phyloP scores from a whole-genome alignment of 257 asterid species.

The Solanum virginianum region DNA sequence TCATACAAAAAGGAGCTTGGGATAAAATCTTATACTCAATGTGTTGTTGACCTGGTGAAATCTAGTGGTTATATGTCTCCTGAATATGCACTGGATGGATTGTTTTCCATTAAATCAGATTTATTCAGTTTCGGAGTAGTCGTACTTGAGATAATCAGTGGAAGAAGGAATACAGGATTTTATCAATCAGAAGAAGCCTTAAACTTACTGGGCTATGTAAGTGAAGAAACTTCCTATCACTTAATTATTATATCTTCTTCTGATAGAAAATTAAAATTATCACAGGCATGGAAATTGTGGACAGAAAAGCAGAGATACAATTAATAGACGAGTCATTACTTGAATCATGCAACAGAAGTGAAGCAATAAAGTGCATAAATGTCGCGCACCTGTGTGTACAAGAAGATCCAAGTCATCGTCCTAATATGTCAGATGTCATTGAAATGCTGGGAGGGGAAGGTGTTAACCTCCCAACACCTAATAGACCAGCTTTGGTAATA shows the following conservation, averaged over 20 bases:
- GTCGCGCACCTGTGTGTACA: conserved; percentile 15
- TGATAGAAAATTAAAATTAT: background rate
- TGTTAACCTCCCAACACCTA: background rate
- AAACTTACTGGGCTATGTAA: conserved; percentile 15
- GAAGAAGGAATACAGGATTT: conserved; percentile 6
- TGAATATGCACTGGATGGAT: conserved; percentile 8
- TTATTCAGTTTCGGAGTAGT: conserved; percentile 15
- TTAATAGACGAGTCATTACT: background rate
- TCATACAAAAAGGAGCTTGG: background rate
- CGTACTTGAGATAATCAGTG: conserved; percentile 9
- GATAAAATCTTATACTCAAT: background rate
- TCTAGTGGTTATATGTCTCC: conserved; percentile 15
- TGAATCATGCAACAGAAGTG: background rate
- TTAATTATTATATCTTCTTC: background rate
- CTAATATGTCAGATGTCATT: conserved; percentile 9
- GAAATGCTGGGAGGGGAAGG: conserved; percentile 6
- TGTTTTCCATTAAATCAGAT: conserved; percentile 11
- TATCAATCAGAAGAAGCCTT: conserved; percentile 2
- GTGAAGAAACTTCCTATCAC: background rate
- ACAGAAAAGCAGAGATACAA: background rate
- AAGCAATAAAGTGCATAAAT: conserved; percentile 2
- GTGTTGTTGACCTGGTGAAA: background rate
- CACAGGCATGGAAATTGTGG: conserved; percentile 19
- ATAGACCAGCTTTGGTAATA: conserved; percentile 6
- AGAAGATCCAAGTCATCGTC: conserved; percentile 14